Conservation (phyloP, 2,329 filamentous ascomycete genomes). For the Penicillium paneum region DNA sequence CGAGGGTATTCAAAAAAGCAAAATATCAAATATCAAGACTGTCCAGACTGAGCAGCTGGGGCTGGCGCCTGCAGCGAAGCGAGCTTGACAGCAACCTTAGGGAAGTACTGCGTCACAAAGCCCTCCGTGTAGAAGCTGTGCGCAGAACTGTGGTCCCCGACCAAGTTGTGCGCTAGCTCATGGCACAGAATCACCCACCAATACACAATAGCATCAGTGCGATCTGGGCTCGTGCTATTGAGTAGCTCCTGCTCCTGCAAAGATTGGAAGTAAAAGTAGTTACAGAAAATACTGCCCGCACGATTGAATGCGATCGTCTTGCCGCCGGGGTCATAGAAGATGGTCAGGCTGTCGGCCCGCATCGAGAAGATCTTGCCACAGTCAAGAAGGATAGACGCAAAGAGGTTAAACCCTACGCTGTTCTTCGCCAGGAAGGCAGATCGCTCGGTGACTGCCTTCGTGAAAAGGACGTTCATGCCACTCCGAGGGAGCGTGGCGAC, state of each 20-base stretch:
- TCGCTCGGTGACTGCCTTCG: slow-evolving; percentile 52
- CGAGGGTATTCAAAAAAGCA: slow-evolving; percentile 10
- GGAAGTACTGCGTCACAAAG: slow-evolving; percentile 74
- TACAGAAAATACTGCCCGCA: slow-evolving; percentile 86
- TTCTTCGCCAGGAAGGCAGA: slow-evolving; percentile 61
- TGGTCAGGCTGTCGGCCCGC: slow-evolving; percentile 66
- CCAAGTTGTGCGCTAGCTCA: slow-evolving; percentile 92
- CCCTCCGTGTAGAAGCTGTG: slow-evolving; percentile 84
- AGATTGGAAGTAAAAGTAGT: slow-evolving; percentile 80
- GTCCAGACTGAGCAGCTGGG: background rate
- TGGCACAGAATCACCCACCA: slow-evolving; percentile 98
- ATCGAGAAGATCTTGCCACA: slow-evolving; percentile 71
- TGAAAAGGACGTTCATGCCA: slow-evolving; percentile 71
- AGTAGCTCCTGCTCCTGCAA: slow-evolving; percentile 61
- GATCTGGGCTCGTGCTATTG: slow-evolving; percentile 42
- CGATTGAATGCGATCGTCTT: slow-evolving; percentile 91
- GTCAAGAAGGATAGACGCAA: slow-evolving; percentile 67
- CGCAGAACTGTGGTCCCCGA: slow-evolving; percentile 69
- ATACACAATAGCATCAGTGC: slow-evolving; percentile 70
- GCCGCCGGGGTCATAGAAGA: slow-evolving; percentile 78
- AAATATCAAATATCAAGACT: background rate
- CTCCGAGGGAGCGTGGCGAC: slow-evolving; percentile 64
- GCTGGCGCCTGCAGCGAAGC: slow-evolving; percentile 19
- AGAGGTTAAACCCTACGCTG: slow-evolving; percentile 61
- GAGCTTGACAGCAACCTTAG: slow-evolving; percentile 61